A percentile compares a stretch with the other conserved stretches of the same genome.
These are phyloP conservation scores for Juglanconis sp. DNA, from an alignment of 2,329 filamentous ascomycete species.

Conservation along the genomic window DNA sequence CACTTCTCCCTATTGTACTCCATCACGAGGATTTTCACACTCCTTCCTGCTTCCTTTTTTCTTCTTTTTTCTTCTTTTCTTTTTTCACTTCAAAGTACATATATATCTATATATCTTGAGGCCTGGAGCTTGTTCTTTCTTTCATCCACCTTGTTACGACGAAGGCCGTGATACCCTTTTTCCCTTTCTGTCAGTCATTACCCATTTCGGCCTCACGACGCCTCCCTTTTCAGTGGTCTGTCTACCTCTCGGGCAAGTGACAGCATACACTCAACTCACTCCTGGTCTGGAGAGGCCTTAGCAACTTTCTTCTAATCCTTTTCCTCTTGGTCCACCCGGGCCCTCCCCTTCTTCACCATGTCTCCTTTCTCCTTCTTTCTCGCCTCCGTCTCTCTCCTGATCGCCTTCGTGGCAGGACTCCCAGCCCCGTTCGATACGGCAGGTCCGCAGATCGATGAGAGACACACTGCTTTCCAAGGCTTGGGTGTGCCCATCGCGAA, in stretches of 20 bases:
- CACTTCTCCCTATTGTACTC: background rate
- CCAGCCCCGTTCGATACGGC: constrained; percentile 5
- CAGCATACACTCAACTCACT: background rate
- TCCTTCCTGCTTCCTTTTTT: background rate
- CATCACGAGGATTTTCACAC: background rate
- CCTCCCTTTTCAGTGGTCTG: background rate
- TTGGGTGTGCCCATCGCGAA: constrained; percentile 49
- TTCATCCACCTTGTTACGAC: background rate
- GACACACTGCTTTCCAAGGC: background rate
- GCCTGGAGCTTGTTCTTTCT: background rate
- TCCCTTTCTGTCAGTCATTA: background rate
- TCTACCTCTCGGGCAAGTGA: background rate
- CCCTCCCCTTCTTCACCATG: background rate
- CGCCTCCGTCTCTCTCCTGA: constrained; percentile 11
- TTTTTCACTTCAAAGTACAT: background rate
- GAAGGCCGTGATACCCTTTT: background rate
- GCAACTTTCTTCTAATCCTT: background rate
- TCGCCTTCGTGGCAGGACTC: constrained; percentile 4
- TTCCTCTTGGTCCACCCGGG: background rate
- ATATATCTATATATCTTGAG: background rate
- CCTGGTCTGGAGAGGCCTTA: background rate
- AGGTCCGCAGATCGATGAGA: background rate
- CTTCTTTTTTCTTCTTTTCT: background rate
- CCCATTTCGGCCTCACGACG: too few relatives aligned
- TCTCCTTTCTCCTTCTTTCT: constrained; percentile 5